A percentile compares a stretch with the other conserved stretches of the same genome.
phyloP scores from a whole-genome alignment of 805 yeast species.

The Zygosaccharomyces siamensis region DNA sequence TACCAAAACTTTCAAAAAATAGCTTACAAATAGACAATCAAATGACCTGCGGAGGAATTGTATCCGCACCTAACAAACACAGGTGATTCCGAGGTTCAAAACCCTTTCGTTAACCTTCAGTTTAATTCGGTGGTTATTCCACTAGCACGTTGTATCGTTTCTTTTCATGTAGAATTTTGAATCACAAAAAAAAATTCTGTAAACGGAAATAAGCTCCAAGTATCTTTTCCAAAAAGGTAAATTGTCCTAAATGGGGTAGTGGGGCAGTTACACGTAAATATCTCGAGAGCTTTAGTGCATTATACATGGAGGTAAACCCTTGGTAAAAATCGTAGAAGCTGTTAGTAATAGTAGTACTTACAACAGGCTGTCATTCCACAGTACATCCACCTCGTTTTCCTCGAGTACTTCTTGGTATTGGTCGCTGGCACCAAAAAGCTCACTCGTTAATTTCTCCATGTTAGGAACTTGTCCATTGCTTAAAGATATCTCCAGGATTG shows the following conservation, averaged over 20 bases:
- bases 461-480: conserved; percentile 38
- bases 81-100: not conserved
- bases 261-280: not conserved
- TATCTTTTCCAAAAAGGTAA: not conserved
- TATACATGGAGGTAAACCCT: not conserved
- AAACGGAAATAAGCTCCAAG: not conserved
- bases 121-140: not conserved
- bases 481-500: conserved; percentile 43
- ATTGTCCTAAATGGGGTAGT: not conserved
- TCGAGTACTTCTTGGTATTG: conserved; percentile 45
- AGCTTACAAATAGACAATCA: not conserved
- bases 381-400: conserved; percentile 44
- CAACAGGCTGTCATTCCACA: conserved; percentile 36
- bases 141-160: not conserved
- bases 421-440: conserved; percentile 42
- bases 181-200: not conserved
- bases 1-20: not conserved
- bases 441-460: conserved; percentile 39
- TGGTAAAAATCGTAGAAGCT: not conserved
- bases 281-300: not conserved
- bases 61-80: not conserved
- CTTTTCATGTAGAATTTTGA: conserved; percentile 1
- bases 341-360: conserved; percentile 1
- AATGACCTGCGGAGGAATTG: not conserved
- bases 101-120: not conserved